Conservation (phyloP, 2,329 filamentous ascomycete species). For the Reticulascus tulasneorum region DNA sequence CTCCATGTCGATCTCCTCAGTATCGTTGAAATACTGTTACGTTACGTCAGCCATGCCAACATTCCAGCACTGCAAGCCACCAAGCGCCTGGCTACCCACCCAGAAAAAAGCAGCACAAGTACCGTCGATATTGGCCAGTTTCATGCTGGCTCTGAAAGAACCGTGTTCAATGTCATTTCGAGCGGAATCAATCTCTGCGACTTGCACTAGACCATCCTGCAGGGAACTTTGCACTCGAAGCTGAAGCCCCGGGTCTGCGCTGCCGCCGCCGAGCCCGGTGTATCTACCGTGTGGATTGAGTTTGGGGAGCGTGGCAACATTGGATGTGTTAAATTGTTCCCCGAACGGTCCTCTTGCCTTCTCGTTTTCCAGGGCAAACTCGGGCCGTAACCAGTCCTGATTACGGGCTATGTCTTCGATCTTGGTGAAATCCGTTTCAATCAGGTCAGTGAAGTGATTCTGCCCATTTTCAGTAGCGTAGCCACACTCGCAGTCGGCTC, state of each 20-base stretch:
- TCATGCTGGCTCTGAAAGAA: slow-evolving; percentile 65
- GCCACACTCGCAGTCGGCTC: slow-evolving; percentile 63
- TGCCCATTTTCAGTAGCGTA: no score
- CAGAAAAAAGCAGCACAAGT: slow-evolving; percentile 81
- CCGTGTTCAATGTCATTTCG: slow-evolving; percentile 65
- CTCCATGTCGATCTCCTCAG: slow-evolving; percentile 78
- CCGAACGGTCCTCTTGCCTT: slow-evolving; percentile 60
- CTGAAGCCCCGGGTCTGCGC: slow-evolving; percentile 48
- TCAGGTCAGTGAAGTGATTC: slow-evolving; percentile 62
- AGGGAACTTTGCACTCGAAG: slow-evolving; percentile 48
- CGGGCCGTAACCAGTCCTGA: slow-evolving; percentile 62
- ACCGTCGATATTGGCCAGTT: slow-evolving; percentile 54
- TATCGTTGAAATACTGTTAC: slow-evolving; percentile 69
- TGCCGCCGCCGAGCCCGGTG: slow-evolving; percentile 38
- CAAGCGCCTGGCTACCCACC: no score
- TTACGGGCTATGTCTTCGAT: slow-evolving; percentile 43
- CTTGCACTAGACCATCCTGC: slow-evolving; percentile 50
- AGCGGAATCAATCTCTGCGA: slow-evolving; percentile 60
- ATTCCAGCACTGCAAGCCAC: no score
- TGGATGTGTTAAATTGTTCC: slow-evolving; percentile 55
- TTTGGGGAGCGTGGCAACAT: slow-evolving; percentile 53
- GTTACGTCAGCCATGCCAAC: slow-evolving; percentile 1
- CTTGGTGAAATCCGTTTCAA: slow-evolving; percentile 70
- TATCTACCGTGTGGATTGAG: slow-evolving; percentile 32
- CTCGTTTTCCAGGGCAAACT: slow-evolving; percentile 60